Base-by-base conservation (phyloP, 169 alveolate genomes). In the Cryptosporidium bovis region DNA sequence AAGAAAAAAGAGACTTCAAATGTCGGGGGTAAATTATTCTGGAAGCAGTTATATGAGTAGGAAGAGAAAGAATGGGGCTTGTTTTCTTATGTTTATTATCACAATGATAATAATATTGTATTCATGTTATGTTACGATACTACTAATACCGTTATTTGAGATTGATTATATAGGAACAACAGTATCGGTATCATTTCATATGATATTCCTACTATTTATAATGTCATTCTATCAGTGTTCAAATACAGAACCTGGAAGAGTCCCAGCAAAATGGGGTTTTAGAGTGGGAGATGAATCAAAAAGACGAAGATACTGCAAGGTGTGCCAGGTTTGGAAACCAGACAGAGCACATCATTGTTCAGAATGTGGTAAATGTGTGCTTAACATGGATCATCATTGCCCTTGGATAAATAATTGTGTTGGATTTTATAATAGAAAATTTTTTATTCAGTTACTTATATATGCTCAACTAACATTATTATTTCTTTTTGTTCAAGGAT, bases 371-470 rank as follows among this genome's bases (percentile, higher is more conserved):
- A 90, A 98, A 82, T 98, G 99, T 90, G 98, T 97, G 24, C 92
- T 97, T 83, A 96, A 96, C 84, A 97, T 98, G 99, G 99, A 98
- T 67, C 99, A 98, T 92, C 99, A 98, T 84, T 98, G 99, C 87
- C 99, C 99, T 29, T 98, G 99, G 99, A 96, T 98, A 51, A 96
- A 96, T 91, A 98, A 97, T 89, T 98, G 99, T 91, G 97, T 98
- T 44, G 99, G 99, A 12, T 97, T 96, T 93, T 95, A 95, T 92
- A 98, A 98, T 93, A 91, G 99, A 58, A 97, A 96, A 91, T 97
- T 92, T 90, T 98, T 98, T 91, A 95, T 97, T 64, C 97, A 96
- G 71, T 92, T 97, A 87, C 93, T 98, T 18, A 91, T 96, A 34
- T 97, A 97, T 90, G 94, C 97, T 51, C 93, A 91, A 66, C 58